Evolutionary conservation across 176 grass and related monocot genomes (phyloP), one percentile per base, ranked within the genome.

Genomic region (Tillandsia leiboldiana): DNA sequence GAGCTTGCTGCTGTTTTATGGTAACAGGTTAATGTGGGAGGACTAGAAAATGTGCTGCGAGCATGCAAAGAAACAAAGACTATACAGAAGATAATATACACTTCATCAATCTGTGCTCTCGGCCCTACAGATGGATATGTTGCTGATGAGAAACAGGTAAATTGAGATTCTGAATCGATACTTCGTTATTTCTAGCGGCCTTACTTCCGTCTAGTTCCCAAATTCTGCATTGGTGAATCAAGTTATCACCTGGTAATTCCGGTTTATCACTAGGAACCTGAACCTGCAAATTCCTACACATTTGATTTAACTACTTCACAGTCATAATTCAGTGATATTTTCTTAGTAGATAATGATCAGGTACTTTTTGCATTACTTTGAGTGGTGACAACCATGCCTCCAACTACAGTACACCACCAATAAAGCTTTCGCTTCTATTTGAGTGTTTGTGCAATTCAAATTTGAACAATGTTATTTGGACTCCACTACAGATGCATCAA

Each of bases 61-160:
- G 86, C 84, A 26, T 78, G 79, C 70, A 84, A 74, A 73, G 77
- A 77, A 47, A 87, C 77, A 23, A 73, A 77, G 33, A 83, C 86
- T n/a, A 68, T 97, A 51, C 82, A 90, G 77, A 97, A 90, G 69
- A 77, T 97, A 20, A 52, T 97, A 50, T 93, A 97, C 24, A 97
- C 94, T 2, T 97, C 94, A 2, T 90, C 86, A 0, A 90, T 85
- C 79, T 93, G 93, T n/a, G 89, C 89, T 3, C 33, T 99, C 26
- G 94, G 94, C 13, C 77, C 89, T 26, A 99, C 89, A 0, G 72
- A 93, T 77, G 89, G 94, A 12, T 90, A 84, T 62, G 75, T 99
- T 50, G 78, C 87, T 67, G 94, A 93, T n/a, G 94, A 99, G 79
- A 86, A 77, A 59, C 94, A 93, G 86, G 94, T 90, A 49, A 49